phyloP scores from a whole-genome alignment of 2,329 filamentous ascomycete genomes.

The Hymenoscyphus infarciens region DNA sequence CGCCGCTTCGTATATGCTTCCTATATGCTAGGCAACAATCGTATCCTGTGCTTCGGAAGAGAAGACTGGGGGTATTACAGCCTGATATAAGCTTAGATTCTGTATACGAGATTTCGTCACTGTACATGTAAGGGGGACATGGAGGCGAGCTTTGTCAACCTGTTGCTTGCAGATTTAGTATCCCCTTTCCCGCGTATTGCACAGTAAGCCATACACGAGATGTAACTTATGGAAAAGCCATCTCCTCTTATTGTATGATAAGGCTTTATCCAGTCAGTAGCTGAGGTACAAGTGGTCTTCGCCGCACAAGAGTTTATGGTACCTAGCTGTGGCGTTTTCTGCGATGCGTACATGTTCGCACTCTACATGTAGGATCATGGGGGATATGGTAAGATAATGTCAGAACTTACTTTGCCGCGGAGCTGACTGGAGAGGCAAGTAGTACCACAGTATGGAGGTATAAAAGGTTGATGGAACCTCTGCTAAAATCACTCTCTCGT shows the following conservation, averaged over 20 bases:
- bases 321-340: constrained; percentile 1
- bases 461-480: not conserved
- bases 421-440: constrained; percentile 2
- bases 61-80: not conserved
- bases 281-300: not conserved
- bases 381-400: not conserved
- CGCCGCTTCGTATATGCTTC: not conserved
- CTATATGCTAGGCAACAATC: not conserved
- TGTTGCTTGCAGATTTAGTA: not conserved
- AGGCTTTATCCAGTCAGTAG: not conserved
- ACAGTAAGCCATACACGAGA: not conserved
- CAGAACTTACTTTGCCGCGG: not conserved
- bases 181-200: not conserved
- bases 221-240: not conserved
- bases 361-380: constrained; percentile 2
- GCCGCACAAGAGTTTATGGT: not conserved
- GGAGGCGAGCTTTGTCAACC: constrained; percentile 2
- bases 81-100: constrained; percentile 1
- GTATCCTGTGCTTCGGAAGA: not conserved
- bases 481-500: not conserved
- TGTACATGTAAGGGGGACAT: not conserved
- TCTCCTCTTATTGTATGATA: not conserved
- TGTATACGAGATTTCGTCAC: constrained; percentile 2
- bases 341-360: not conserved
- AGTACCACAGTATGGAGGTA: not conserved